Conservation (phyloP, 345 rosid genomes). For the Arabis hirsuta region DNA sequence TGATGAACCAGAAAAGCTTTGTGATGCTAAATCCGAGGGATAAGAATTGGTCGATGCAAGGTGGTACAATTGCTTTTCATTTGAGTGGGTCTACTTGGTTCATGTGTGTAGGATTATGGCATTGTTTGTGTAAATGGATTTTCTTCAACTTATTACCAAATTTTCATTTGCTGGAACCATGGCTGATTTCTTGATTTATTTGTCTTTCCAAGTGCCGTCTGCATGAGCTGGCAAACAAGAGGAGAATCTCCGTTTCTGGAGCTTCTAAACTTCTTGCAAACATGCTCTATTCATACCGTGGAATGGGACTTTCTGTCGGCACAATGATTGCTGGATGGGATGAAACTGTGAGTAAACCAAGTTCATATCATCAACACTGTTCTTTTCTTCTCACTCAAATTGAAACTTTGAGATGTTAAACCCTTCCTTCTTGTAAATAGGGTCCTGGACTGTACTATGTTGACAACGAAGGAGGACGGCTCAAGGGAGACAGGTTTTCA, state of each 20-base stretch:
- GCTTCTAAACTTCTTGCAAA: conserved; percentile 99
- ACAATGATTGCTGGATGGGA: conserved; percentile 99
- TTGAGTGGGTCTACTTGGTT: conserved; percentile 4
- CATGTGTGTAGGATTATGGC: neutral
- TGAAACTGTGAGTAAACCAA: conserved; percentile 70
- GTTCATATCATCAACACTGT: conserved; percentile 18
- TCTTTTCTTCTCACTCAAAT: conserved; percentile 22
- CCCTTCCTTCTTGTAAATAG: conserved; percentile 44
- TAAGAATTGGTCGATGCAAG: conserved; percentile 15
- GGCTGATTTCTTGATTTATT: conserved; percentile 35
- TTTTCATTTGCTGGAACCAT: neutral
- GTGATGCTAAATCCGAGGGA: neutral
- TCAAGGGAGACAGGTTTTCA: conserved; percentile 94
- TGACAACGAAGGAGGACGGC: conserved; percentile 98
- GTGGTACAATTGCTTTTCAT: neutral
- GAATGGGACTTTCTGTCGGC: conserved; percentile 98
- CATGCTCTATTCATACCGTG: conserved; percentile 94
- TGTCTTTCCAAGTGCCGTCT: conserved; percentile 74
- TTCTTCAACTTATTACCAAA: neutral
- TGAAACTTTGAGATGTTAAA: conserved; percentile 12
- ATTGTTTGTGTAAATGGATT: neutral
- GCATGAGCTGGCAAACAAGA: conserved; percentile 97
- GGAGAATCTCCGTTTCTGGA: conserved; percentile 96
- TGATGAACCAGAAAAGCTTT: conserved; percentile 6
- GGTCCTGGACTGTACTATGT: conserved; percentile 99